Percentiles rank a stretch among this genome's conserved stretches.
Conservation (phyloP, 1,139 yeast species). For the Hanseniaspora gamundiae region DNA sequence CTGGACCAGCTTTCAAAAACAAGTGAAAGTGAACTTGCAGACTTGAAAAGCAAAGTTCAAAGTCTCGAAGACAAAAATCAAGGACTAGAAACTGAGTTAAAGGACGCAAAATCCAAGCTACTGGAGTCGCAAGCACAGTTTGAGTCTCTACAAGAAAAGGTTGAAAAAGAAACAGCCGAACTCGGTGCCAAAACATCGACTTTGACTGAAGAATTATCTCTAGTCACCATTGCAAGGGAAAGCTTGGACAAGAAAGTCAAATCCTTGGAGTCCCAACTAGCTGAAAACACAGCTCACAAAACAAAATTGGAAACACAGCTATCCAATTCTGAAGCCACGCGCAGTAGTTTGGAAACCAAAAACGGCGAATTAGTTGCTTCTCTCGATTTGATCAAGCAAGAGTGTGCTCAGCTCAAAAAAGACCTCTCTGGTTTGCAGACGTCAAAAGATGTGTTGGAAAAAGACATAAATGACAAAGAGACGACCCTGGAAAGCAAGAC, state of each 20-base stretch:
- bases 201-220: too few relatives aligned
- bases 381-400: too few relatives aligned
- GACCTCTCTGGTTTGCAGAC: not conserved
- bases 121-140: not conserved
- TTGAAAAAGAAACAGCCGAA: not conserved
- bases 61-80: slow-evolving; percentile 6
- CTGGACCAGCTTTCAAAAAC: slow-evolving; percentile 21
- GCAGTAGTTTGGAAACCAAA: too few relatives aligned
- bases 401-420: too few relatives aligned
- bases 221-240: too few relatives aligned
- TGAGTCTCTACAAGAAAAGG: not conserved
- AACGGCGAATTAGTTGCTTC: too few relatives aligned
- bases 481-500: too few relatives aligned
- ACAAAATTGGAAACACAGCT: not conserved
- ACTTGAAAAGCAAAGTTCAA: not conserved
- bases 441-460: not conserved
- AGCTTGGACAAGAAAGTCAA: not conserved
- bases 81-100: slow-evolving; percentile 2
- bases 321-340: not conserved
- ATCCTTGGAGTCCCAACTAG: not conserved
- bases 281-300: not conserved
- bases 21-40: slow-evolving; percentile 12
- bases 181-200: not conserved
- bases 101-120: not conserved
- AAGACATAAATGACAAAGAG: too few relatives aligned